phyloP scores from a whole-genome alignment of 176 grass and related monocot genomes.

The Cymbopogon citratus region DNA sequence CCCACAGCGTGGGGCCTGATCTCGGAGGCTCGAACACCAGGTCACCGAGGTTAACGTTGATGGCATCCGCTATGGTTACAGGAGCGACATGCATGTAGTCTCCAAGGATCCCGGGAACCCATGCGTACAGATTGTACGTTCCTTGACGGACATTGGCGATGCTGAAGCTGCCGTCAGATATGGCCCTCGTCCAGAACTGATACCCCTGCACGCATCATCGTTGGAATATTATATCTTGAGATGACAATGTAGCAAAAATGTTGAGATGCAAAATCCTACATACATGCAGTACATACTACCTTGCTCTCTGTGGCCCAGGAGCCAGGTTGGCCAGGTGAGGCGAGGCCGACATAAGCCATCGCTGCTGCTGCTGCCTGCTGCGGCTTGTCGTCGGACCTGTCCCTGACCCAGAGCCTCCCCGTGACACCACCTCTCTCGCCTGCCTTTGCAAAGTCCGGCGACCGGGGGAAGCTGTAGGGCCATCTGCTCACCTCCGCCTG shows the following conservation, averaged over 20 bases:
- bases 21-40: constrained; percentile 66
- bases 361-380: no score
- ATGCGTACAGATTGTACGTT: constrained; percentile 64
- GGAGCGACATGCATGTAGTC: constrained; percentile 46
- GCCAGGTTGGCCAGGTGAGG: constrained; percentile 39
- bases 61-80: constrained; percentile 23
- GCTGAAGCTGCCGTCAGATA: constrained; percentile 17
- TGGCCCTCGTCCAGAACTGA: constrained; percentile 59
- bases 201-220: constrained; percentile 10
- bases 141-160: constrained; percentile 47
- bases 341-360: constrained; percentile 42
- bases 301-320: constrained; percentile 54
- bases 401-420: constrained; percentile 38
- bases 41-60: constrained; percentile 21
- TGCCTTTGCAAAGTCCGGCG: constrained; percentile 48
- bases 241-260: no score
- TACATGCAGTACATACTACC: no score
- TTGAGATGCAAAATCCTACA: no score
- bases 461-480: constrained; percentile 69
- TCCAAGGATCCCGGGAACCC: constrained; percentile 60
- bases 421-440: constrained; percentile 36
- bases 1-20: constrained; percentile 62
- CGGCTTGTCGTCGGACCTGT: not conserved
- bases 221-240: no score
- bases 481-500: constrained; percentile 56